Evolutionary conservation across 2,329 filamentous ascomycete species (phyloP).

Genomic region (Penicillium freii): DNA sequence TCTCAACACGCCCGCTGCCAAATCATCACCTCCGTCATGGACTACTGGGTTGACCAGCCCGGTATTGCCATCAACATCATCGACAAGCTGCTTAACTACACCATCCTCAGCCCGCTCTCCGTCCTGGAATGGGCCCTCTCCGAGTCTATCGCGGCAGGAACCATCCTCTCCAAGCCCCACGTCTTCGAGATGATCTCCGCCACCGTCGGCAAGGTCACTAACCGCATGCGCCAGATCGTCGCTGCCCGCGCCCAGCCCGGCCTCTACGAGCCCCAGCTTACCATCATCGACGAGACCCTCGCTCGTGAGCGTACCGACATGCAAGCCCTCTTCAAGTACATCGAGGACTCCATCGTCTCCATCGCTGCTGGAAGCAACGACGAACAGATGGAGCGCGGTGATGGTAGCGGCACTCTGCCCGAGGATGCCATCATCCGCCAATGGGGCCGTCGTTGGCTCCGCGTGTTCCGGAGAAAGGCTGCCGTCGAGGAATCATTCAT

Average conservation of each 20-base stretch:
- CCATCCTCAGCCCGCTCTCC: conserved; percentile 79
- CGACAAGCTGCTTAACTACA: conserved; percentile 96
- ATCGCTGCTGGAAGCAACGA: conserved; percentile 74
- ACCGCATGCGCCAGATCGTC: conserved; percentile 78
- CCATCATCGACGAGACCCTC: conserved; percentile 64
- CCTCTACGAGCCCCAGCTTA: conserved; percentile 54
- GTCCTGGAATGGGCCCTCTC: conserved; percentile 89
- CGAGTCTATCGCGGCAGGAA: conserved; percentile 62
- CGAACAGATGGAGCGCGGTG: conserved; percentile 66
- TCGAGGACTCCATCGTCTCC: conserved; percentile 72
- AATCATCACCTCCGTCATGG: conserved; percentile 85
- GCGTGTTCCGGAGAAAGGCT: conserved; percentile 76
- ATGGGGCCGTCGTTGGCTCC: conserved; percentile 84
- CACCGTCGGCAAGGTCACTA: conserved; percentile 86
- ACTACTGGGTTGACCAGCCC: conserved; percentile 90
- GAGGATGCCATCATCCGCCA: conserved; percentile 65
- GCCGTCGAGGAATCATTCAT: conserved; percentile 80
- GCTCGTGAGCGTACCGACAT: conserved; percentile 70
- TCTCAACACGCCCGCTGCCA: conserved; percentile 77
- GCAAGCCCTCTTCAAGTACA: conserved; percentile 73
- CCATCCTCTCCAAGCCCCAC: conserved; percentile 68
- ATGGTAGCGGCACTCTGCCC: conserved; percentile 52
- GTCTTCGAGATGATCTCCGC: conserved; percentile 87
- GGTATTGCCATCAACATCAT: conserved; percentile 89
- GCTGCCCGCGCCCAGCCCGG: conserved; percentile 59